These are phyloP conservation scores for Monosporascus sp. DNA, from an alignment of 2,329 filamentous ascomycete species.

Conservation along the genomic window DNA sequence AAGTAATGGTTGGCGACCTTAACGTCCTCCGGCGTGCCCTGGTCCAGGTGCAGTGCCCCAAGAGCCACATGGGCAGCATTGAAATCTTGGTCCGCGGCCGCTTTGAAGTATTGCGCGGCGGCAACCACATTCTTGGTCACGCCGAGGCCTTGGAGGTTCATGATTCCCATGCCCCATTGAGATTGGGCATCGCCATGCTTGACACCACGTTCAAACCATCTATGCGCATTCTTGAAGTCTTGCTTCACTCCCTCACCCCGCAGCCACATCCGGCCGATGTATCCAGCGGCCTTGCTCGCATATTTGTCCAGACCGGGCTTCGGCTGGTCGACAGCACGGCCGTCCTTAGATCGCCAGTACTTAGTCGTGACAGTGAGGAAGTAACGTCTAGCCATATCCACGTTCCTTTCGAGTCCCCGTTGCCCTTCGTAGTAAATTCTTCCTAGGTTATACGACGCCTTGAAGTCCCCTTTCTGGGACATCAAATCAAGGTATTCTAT, in stretches of 20 bases:
- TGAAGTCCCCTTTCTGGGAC: slow-evolving; percentile 83
- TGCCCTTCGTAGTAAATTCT: slow-evolving; percentile 86
- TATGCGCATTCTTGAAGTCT: slow-evolving; percentile 68
- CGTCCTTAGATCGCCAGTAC: slow-evolving; percentile 73
- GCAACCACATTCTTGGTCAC: slow-evolving; percentile 60
- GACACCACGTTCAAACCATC: slow-evolving; percentile 80
- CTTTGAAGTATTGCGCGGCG: slow-evolving; percentile 72
- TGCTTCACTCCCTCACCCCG: slow-evolving; percentile 80
- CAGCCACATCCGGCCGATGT: slow-evolving; percentile 83
- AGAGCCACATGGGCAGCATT: slow-evolving; percentile 77
- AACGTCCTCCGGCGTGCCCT: slow-evolving; percentile 67
- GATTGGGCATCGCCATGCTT: slow-evolving; percentile 74
- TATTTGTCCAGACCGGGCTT: slow-evolving; percentile 69
- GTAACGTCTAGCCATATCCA: slow-evolving; percentile 70
- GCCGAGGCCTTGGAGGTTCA: slow-evolving; percentile 76
- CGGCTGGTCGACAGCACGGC: slow-evolving; percentile 66
- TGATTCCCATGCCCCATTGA: slow-evolving; percentile 77
- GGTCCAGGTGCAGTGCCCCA: slow-evolving; percentile 80
- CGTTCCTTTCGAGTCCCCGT: slow-evolving; percentile 66
- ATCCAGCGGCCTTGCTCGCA: slow-evolving; percentile 79
- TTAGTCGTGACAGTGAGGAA: slow-evolving; percentile 74
- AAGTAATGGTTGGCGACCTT: slow-evolving; percentile 78
- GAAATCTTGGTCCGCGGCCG: slow-evolving; percentile 77
- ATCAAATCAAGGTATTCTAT: slow-evolving; percentile 90
- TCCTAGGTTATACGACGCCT: slow-evolving; percentile 80